Percentiles rank a stretch among this genome's conserved stretches.
These are phyloP conservation scores for Suillus plorans DNA, from an alignment of 768 basidiomycete species.

Conservation along the genomic window DNA sequence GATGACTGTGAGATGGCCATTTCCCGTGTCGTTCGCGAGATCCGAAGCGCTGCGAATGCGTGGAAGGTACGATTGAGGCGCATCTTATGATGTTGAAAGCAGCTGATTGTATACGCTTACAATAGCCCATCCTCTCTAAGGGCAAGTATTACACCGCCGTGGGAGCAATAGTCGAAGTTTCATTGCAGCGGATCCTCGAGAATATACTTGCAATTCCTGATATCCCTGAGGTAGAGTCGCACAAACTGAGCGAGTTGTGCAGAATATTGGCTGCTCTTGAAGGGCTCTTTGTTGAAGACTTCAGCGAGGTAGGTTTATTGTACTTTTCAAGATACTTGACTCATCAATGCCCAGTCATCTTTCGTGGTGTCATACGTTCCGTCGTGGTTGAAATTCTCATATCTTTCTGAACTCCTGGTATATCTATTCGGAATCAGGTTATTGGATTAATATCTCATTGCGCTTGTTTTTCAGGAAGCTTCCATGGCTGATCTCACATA, in stretches of 20 bases:
- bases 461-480: conserved; percentile 61
- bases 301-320: conserved; percentile 46
- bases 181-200: conserved; percentile 62
- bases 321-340: background rate
- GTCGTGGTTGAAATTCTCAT: conserved; percentile 93
- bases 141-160: conserved; percentile 71
- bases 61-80: conserved; percentile 63
- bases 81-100: background rate
- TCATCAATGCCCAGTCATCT: conserved; percentile 49
- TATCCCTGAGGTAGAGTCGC: conserved; percentile 87
- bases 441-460: conserved; percentile 1
- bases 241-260: conserved; percentile 79
- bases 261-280: conserved; percentile 77
- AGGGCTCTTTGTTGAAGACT: conserved; percentile 72
- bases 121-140: conserved; percentile 65
- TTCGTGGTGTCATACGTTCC: conserved; percentile 86
- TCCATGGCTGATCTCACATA: conserved; percentile 91
- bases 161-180: conserved; percentile 69
- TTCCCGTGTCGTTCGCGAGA: conserved; percentile 57
- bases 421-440: conserved; percentile 26
- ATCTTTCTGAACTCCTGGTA: conserved; percentile 89
- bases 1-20: conserved; percentile 75
- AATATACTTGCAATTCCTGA: conserved; percentile 79
- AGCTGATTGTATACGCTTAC: background rate
- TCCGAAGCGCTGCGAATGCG: conserved; percentile 60